These are phyloP conservation scores for Aspergillus ostianus DNA, from an alignment of 495 filamentous ascomycete genomes.

Conservation along the genomic window DNA sequence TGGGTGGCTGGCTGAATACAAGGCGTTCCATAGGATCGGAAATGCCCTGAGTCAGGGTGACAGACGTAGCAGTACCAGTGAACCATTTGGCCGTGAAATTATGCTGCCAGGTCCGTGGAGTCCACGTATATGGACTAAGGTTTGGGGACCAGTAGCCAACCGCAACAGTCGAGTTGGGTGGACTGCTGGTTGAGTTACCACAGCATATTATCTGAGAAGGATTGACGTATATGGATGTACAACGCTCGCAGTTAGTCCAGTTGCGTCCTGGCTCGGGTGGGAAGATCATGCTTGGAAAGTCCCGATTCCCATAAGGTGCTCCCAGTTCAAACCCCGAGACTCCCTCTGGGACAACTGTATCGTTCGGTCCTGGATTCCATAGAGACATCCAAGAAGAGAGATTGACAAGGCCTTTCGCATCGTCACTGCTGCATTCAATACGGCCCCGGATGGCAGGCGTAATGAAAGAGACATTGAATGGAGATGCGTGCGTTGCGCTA, in stretches of 20 bases:
- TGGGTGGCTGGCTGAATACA: conserved; percentile 24
- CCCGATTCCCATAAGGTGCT: not conserved
- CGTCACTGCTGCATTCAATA: conserved; percentile 26
- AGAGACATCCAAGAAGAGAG: conserved; percentile 24
- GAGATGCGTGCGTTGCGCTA: conserved; percentile 2
- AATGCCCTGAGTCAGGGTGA: not conserved
- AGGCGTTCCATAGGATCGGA: conserved; percentile 11
- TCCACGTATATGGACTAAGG: conserved; percentile 1
- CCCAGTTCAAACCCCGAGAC: conserved; percentile 22
- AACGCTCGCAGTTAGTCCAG: conserved; percentile 11
- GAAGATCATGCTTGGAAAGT: conserved; percentile 9
- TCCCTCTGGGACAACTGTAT: not conserved
- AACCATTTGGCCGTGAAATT: conserved; percentile 40
- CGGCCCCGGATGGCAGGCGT: conserved; percentile 30
- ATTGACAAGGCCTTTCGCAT: conserved; percentile 13
- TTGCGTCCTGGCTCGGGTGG: conserved; percentile 9
- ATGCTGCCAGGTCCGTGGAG: conserved; percentile 15
- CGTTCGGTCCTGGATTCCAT: conserved; percentile 6
- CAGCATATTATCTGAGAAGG: conserved; percentile 28
- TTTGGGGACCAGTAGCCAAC: conserved; percentile 33
- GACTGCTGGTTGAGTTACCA: conserved; percentile 25
- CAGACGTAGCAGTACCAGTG: not conserved
- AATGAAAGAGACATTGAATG: conserved; percentile 24
- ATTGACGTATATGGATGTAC: conserved; percentile 26
- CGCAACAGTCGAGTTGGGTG: conserved; percentile 9